Evolutionary conservation across 2,329 filamentous ascomycete genomes (phyloP).

Genomic region (Pseudodiploospora longispora): DNA sequence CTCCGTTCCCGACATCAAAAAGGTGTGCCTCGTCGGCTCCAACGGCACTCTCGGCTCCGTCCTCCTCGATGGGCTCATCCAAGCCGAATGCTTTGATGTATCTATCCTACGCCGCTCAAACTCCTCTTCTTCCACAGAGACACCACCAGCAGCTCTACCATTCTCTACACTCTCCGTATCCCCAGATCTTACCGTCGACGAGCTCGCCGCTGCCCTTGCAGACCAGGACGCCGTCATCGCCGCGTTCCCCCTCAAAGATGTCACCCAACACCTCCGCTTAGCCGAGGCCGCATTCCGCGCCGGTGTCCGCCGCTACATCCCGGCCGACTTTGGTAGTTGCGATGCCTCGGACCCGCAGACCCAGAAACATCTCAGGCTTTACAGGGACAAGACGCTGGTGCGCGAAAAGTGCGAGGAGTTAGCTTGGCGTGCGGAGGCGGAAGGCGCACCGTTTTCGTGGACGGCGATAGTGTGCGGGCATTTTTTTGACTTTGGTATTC

Average conservation of each 20-base stretch:
- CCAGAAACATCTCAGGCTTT: constrained; percentile 23
- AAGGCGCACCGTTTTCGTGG: constrained; percentile 38
- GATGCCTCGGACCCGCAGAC: constrained; percentile 28
- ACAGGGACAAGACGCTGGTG: constrained; percentile 26
- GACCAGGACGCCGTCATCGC: constrained; percentile 50
- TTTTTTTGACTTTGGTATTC: constrained; percentile 43
- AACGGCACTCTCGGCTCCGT: constrained; percentile 32
- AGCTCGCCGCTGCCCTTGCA: constrained; percentile 38
- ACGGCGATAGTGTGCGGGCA: constrained; percentile 34
- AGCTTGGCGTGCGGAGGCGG: constrained; percentile 19
- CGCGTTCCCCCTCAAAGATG: constrained; percentile 30
- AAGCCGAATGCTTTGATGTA: constrained; percentile 36
- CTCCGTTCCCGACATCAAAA: constrained; percentile 16
- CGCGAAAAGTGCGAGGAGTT: constrained; percentile 22
- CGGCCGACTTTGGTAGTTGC: constrained; percentile 46
- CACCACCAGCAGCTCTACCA: constrained; percentile 11
- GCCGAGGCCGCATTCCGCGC: constrained; percentile 51
- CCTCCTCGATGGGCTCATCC: constrained; percentile 29
- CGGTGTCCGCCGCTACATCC: constrained; percentile 54
- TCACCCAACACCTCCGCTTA: constrained; percentile 37
- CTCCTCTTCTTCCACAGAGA: constrained; percentile 13
- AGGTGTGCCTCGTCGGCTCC: constrained; percentile 26
- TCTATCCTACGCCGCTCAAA: constrained; percentile 46
- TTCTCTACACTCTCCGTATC: constrained; percentile 18
- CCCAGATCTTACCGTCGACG: constrained; percentile 21